A percentile compares a stretch with the other conserved stretches of the same genome.
Evolutionary conservation across 345 rosid genomes (phyloP).

Genomic region (Hypericum perforatum): DNA sequence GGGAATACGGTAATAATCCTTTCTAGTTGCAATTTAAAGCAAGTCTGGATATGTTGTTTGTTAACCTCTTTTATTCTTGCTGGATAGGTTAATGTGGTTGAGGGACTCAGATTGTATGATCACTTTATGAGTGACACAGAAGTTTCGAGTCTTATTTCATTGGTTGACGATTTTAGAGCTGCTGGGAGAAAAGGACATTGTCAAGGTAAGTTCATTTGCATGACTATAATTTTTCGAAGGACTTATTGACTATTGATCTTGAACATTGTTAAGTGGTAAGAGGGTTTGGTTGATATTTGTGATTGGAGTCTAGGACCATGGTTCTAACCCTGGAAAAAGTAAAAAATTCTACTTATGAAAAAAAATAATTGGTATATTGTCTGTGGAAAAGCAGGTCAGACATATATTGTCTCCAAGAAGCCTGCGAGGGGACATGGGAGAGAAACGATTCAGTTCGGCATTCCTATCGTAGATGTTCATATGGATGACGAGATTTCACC

Average conservation of each 20-base stretch:
- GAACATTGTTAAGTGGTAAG: no score
- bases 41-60: not conserved
- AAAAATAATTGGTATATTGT: not conserved
- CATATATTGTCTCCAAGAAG: conserved; percentile 55
- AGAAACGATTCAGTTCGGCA: conserved; percentile 87
- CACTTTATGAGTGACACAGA: conserved; percentile 42
- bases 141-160: conserved; percentile 54
- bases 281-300: no score
- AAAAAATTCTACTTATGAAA: no score
- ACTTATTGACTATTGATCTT: not conserved
- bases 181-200: conserved; percentile 69
- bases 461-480: conserved; percentile 65
- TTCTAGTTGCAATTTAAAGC: no score
- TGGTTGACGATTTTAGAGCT: conserved; percentile 58
- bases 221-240: not conserved
- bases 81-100: conserved; percentile 80
- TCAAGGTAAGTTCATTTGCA: conserved; percentile 52
- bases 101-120: conserved; percentile 75
- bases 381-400: conserved; percentile 51
- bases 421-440: conserved; percentile 91
- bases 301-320: no score
- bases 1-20: conserved; percentile 52
- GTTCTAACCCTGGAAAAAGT: no score
- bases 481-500: conserved; percentile 48
- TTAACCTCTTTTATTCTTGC: conserved; percentile 6